These are phyloP conservation scores for Dentipellis sp. DNA, from an alignment of 768 basidiomycete species.

Conservation along the genomic window DNA sequence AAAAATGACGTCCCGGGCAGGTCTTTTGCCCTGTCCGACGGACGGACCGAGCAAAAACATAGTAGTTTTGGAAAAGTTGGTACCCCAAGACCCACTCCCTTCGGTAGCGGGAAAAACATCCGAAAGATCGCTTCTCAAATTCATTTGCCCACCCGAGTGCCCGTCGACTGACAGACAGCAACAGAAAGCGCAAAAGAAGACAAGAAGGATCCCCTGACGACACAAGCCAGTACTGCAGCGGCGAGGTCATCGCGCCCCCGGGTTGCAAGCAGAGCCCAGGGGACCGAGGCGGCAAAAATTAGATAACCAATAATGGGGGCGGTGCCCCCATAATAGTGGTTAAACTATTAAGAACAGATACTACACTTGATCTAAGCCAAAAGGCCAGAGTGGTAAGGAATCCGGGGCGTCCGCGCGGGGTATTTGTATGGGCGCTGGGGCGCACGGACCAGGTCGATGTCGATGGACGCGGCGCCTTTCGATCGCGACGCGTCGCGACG, in stretches of 20 bases:
- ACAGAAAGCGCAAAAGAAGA: slow-evolving; percentile 11
- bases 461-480: too few species aligned
- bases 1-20: too few species aligned
- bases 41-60: too few species aligned
- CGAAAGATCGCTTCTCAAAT: not conserved
- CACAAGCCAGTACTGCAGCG: not conserved
- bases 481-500: too few species aligned
- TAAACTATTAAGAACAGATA: slow-evolving; percentile 92
- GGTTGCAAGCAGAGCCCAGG: slow-evolving; percentile 1
- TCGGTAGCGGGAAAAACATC: too few species aligned
- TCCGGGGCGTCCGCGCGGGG: too few species aligned
- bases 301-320: slow-evolving; percentile 2
- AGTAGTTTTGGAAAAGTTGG: too few species aligned
- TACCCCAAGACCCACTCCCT: too few species aligned
- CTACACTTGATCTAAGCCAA: slow-evolving; percentile 98
- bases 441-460: too few species aligned
- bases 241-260: not conserved
- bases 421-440: too few species aligned
- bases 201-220: slow-evolving; percentile 3
- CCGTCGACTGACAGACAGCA: not conserved
- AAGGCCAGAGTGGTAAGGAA: slow-evolving; percentile 81
- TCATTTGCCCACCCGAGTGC: slow-evolving; percentile 8
- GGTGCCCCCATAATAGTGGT: slow-evolving; percentile 29
- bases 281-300: not conserved
- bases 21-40: too few species aligned